phyloP scores from a whole-genome alignment of 208 protist species.

The Wallacemonas sp. region DNA sequence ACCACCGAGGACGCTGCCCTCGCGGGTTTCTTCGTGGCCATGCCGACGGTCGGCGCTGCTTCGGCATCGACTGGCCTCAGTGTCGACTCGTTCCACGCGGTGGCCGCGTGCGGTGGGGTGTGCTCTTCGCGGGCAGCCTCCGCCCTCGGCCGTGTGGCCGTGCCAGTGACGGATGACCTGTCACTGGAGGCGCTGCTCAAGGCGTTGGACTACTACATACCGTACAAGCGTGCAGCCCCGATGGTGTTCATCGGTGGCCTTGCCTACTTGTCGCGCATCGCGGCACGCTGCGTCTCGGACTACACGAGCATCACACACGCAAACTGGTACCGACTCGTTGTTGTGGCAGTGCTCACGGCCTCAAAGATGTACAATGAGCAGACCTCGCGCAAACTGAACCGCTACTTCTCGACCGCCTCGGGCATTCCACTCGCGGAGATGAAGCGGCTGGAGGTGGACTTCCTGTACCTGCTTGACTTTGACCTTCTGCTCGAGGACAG shows the following conservation, averaged over 20 bases:
- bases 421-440: constrained; percentile 62
- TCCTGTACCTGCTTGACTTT: constrained; percentile 86
- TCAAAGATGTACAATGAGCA: constrained; percentile 89
- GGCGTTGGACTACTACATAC: constrained; percentile 23
- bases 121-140: no score
- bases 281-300: constrained; percentile 38
- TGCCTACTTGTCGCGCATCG: constrained; percentile 73
- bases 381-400: constrained; percentile 47
- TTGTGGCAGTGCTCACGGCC: constrained; percentile 64
- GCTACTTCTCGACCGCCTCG: constrained; percentile 45
- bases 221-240: constrained; percentile 37
- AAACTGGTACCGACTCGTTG: constrained; percentile 82
- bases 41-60: not conserved
- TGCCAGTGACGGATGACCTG: not conserved
- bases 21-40: not conserved
- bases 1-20: constrained; percentile 1
- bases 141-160: not conserved
- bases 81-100: constrained; percentile 16
- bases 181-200: constrained; percentile 35
- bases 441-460: constrained; percentile 72
- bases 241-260: constrained; percentile 81
- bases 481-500: constrained; percentile 67
- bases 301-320: constrained; percentile 50
- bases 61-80: constrained; percentile 1
- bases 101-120: constrained; percentile 29